A percentile compares a stretch with the other conserved stretches of the same genome.
Evolutionary conservation across 1,284 basidiomycete species (phyloP).

Genomic region (Sporisorium scitamineum): DNA sequence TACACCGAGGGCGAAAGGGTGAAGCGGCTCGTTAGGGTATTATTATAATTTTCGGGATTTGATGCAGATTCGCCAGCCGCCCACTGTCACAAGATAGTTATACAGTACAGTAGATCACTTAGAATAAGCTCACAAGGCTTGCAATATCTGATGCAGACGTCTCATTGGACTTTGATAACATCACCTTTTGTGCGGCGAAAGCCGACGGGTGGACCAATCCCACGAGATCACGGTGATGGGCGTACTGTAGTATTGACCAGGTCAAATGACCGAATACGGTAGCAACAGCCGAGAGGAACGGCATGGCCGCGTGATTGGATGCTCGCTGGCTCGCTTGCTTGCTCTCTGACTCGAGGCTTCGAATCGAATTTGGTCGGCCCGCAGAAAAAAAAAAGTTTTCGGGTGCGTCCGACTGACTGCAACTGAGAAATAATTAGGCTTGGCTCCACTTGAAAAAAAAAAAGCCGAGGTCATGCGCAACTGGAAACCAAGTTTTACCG

Average conservation of each 20-base stretch:
- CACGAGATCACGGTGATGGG: neutral
- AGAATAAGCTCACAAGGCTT: neutral
- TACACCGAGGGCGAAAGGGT: neutral
- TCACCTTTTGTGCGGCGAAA: neutral
- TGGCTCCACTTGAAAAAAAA: neutral
- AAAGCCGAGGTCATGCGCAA: neutral
- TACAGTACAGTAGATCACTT: neutral
- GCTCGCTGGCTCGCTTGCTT: neutral
- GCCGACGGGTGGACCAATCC: neutral
- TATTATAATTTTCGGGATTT: too few species aligned
- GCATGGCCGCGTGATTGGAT: neutral
- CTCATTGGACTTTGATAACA: conserved; percentile 10
- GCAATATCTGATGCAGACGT: neutral
- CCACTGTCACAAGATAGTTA: too few species aligned
- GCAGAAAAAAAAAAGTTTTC: neutral
- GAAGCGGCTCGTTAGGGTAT: neutral
- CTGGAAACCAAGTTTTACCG: neutral
- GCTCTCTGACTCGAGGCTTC: conserved; percentile 1
- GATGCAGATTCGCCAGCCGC: neutral
- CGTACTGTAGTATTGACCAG: neutral
- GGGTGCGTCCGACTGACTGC: neutral
- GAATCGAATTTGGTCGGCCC: neutral
- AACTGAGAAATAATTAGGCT: neutral
- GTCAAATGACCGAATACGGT: neutral
- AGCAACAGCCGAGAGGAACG: conserved; percentile 2